Evolutionary conservation across 148 eudicot species (phyloP), one percentile per base, ranked within the genome.

Genomic region (Amaranthus cruentus): DNA sequence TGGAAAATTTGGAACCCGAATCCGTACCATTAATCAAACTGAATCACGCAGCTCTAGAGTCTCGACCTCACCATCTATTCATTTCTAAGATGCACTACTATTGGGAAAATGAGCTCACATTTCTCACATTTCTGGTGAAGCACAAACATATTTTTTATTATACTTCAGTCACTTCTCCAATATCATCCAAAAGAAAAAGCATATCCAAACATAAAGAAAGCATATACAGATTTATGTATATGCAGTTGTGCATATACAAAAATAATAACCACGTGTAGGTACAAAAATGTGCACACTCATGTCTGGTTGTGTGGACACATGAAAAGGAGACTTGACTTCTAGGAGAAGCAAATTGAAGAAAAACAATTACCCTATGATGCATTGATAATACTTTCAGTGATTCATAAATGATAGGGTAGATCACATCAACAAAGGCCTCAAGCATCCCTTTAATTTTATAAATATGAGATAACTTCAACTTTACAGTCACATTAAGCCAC

Each of bases 401-500:
- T 70, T 93, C 92, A 47, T 84, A 89, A 51, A 93, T 85, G 57
- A 84, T 77, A 55, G 97, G 91, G 68, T 79, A 91, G 13, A 91
- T 83, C 38, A 84, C 78, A 73, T 84, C 88, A 66, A 87, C 95
- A 83, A 86, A 93, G 60, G 78, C 87, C 83, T 89, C 92, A 47
- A 76, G 76, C 82, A 76, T 78, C 57, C 91, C 93, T 87, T 82
- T 88, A 65, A 81, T 76, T 81, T 69, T 85, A 79, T 88, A 91
- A 72, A 91, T 83, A 64, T 86, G 81, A 64, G 90, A 78, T 79
- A 94, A 84, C 83, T 87, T 89, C 80, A 94, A 62, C 81, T 91
- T 94, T 79, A 94, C 85, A 81, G 82, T 88, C 81, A 86, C 89
- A 80, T 83, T 78, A 68, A 64, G 83, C 97, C 97, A 91, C 98